phyloP scores from a whole-genome alignment of 495 filamentous ascomycete genomes.

The Rhizodiscina lignyota region DNA sequence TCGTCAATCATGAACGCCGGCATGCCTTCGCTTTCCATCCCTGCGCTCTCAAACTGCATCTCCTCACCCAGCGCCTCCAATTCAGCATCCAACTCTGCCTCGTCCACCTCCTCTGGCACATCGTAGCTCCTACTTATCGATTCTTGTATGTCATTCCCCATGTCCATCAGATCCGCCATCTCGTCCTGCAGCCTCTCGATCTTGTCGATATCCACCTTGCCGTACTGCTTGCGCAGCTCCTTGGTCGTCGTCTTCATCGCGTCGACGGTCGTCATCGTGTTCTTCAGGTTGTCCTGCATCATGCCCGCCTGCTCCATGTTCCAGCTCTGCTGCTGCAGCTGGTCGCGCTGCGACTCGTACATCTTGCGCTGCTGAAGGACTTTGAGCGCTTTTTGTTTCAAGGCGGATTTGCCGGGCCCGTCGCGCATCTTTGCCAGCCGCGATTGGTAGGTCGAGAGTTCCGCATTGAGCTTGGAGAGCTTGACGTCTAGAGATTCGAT shows the following conservation, averaged over 20 bases:
- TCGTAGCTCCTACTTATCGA: constrained; percentile 87
- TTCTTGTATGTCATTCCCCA: constrained; percentile 98
- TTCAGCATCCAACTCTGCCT: constrained; percentile 93
- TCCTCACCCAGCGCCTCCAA: constrained; percentile 85
- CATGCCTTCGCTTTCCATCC: constrained; percentile 41
- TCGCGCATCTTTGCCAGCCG: constrained; percentile 90
- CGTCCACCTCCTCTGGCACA: constrained; percentile 93
- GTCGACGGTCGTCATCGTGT: constrained; percentile 96
- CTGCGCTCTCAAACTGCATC: constrained; percentile 49
- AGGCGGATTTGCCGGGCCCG: constrained; percentile 80
- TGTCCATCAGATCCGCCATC: constrained; percentile 95
- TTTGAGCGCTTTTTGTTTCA: constrained; percentile 90
- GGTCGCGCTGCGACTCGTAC: constrained; percentile 88
- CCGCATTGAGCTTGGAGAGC: constrained; percentile 76
- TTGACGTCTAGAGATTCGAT: constrained; percentile 59
- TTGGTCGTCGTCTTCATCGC: constrained; percentile 95
- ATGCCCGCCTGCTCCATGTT: constrained; percentile 99
- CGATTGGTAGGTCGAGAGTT: constrained; percentile 75
- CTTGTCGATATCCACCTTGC: constrained; percentile 92
- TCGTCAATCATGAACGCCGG: constrained; percentile 81
- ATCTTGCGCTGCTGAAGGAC: constrained; percentile 90
- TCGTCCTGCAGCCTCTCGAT: constrained; percentile 97
- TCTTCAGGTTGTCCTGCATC: constrained; percentile 98
- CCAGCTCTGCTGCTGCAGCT: constrained; percentile 90
- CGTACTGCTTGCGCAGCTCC: constrained; percentile 84